These are phyloP conservation scores for Pleurostoma richardsiae DNA, from an alignment of 2,329 filamentous ascomycete genomes.

Conservation along the genomic window DNA sequence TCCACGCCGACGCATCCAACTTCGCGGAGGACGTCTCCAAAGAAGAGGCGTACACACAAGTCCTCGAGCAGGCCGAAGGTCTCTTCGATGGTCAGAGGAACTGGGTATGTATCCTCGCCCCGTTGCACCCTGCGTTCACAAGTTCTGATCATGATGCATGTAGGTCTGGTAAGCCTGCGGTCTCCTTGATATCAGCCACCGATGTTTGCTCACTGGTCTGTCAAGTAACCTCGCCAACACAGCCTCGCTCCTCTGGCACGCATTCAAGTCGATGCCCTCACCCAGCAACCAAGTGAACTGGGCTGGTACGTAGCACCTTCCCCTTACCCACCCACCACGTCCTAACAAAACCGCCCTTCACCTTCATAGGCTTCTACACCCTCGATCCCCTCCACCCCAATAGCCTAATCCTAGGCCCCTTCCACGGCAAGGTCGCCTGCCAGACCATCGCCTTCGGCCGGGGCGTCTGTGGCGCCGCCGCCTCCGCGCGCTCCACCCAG, in stretches of 20 bases:
- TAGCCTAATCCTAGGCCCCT: constrained; percentile 71
- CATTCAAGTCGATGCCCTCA: constrained; percentile 64
- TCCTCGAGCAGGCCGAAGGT: constrained; percentile 64
- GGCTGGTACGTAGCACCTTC: constrained; percentile 46
- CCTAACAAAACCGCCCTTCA: constrained; percentile 1
- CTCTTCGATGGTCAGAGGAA: constrained; percentile 71
- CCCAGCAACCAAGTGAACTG: constrained; percentile 70
- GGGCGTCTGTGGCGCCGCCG: constrained; percentile 73
- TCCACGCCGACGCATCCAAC: constrained; percentile 75
- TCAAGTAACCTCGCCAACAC: constrained; percentile 70
- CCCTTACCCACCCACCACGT: background rate
- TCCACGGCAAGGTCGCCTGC: constrained; percentile 76
- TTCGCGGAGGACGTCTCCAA: constrained; percentile 65
- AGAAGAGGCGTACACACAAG: constrained; percentile 67
- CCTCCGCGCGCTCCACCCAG: constrained; percentile 55
- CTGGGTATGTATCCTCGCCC: constrained; percentile 53
- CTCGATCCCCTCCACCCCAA: constrained; percentile 43
- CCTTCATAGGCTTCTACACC: constrained; percentile 63
- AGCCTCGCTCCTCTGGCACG: constrained; percentile 74
- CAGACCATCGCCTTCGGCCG: constrained; percentile 69
- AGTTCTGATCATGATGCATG: background rate
- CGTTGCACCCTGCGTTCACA: background rate
- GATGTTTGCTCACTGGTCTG: background rate
- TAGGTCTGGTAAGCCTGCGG: constrained; percentile 5
- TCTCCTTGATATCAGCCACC: constrained; percentile 7